Evolutionary conservation across 495 filamentous ascomycete genomes (phyloP).

Genomic region (Cercophora sp.): DNA sequence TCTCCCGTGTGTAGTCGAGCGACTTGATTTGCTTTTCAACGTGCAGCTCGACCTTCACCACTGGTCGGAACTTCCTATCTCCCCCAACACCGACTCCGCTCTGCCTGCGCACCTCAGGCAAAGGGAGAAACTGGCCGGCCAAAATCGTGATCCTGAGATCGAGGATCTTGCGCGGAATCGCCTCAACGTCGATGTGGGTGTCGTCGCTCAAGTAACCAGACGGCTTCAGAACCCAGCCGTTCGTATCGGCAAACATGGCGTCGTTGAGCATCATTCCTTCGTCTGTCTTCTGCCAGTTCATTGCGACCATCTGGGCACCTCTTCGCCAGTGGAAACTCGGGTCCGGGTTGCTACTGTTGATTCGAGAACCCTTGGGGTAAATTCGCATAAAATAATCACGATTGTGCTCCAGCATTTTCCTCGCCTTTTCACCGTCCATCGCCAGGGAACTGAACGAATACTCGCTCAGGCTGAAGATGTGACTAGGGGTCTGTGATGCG

Average conservation of each 20-base stretch:
- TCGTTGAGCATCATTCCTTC: constrained; percentile 94
- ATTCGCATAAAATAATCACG: constrained; percentile 80
- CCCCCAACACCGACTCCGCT: constrained; percentile 23
- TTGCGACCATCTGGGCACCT: constrained; percentile 86
- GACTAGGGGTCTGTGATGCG: constrained; percentile 60
- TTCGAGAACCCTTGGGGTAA: constrained; percentile 75
- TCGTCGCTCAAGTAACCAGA: constrained; percentile 39
- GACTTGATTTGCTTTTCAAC: constrained; percentile 54
- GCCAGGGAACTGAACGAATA: constrained; percentile 61
- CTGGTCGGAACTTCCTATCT: constrained; percentile 30
- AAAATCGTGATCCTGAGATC: constrained; percentile 43
- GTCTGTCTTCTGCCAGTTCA: constrained; percentile 92
- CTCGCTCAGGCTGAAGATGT: constrained; percentile 85
- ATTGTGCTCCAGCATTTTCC: constrained; percentile 75
- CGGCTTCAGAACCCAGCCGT: constrained; percentile 86
- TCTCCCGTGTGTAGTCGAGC: constrained; percentile 30
- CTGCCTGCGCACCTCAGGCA: constrained; percentile 22
- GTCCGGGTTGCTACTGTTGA: constrained; percentile 82
- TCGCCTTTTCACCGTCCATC: constrained; percentile 28
- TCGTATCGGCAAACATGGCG: constrained; percentile 81
- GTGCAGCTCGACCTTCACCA: constrained; percentile 75
- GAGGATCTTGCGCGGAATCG: constrained; percentile 25
- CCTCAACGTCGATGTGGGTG: constrained; percentile 11
- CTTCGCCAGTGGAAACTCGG: constrained; percentile 79
- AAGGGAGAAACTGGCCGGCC: constrained; percentile 41